Percentiles rank a stretch among this genome's conserved stretches.
Evolutionary conservation across 768 basidiomycete species (phyloP).

Genomic region (Podaxis sp.): DNA sequence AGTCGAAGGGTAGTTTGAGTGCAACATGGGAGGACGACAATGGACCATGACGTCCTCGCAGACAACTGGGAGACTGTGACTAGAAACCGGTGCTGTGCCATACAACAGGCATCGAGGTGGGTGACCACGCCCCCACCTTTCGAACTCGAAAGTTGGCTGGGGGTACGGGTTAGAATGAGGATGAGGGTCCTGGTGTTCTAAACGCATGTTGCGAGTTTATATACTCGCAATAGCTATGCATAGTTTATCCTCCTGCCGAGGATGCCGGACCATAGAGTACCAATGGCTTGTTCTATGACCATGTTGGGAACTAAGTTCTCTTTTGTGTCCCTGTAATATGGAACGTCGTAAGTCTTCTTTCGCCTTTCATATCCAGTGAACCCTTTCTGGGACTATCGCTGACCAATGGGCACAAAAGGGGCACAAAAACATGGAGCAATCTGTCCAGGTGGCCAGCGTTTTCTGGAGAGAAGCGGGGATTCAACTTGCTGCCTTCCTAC

Average conservation of each 20-base stretch:
- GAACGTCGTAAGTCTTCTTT: not conserved
- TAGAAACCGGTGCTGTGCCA: not conserved
- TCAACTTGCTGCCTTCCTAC: not conserved
- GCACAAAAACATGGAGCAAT: not conserved
- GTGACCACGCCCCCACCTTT: not conserved
- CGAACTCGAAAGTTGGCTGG: not conserved
- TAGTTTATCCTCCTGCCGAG: not conserved
- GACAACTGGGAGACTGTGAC: not conserved
- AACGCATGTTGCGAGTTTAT: not conserved
- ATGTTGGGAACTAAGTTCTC: not conserved
- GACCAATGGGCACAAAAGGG: not conserved
- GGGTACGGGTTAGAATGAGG: not conserved
- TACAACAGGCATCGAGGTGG: not conserved
- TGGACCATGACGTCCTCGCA: not conserved
- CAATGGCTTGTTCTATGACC: not conserved
- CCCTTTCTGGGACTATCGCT: not conserved
- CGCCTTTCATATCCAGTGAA: not conserved
- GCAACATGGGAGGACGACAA: slow-evolving; percentile 5
- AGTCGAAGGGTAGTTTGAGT: slow-evolving; percentile 4
- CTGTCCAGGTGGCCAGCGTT: not conserved
- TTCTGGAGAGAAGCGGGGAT: not conserved
- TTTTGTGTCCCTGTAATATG: not conserved
- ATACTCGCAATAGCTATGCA: not conserved
- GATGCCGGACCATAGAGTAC: not conserved
- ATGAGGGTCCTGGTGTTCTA: not conserved